These are phyloP conservation scores for Wickerhamomyces chambardii DNA, from an alignment of 805 yeast genomes.

Conservation along the genomic window DNA sequence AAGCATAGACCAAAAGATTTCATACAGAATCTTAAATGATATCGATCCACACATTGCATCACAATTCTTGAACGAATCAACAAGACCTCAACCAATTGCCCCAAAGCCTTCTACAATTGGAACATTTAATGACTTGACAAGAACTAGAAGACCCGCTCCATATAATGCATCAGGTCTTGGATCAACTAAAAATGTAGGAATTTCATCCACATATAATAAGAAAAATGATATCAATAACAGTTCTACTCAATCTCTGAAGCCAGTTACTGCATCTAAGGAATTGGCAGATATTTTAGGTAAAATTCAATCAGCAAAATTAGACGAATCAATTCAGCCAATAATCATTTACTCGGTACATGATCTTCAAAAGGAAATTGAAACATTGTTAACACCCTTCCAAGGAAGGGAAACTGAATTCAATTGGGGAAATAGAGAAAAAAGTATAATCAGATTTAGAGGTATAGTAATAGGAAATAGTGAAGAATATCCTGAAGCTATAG, in stretches of 20 bases:
- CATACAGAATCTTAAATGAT: constrained; percentile 8
- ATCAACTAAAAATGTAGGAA: no score
- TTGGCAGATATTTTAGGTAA: constrained; percentile 6
- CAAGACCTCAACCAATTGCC: neutral
- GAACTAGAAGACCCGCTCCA: neutral
- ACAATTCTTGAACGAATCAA: constrained; percentile 8
- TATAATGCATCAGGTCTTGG: no score
- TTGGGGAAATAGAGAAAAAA: constrained; percentile 69
- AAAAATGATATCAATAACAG: neutral
- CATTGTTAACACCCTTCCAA: constrained; percentile 34
- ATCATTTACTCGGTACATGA: constrained; percentile 7
- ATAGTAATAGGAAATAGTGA: constrained; percentile 51
- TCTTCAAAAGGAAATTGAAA: constrained; percentile 17
- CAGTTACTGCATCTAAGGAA: constrained; percentile 5
- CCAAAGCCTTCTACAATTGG: constrained; percentile 14
- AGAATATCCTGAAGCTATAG: constrained; percentile 27
- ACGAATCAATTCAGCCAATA: constrained; percentile 7
- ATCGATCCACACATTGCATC: constrained; percentile 13
- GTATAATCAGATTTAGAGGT: constrained; percentile 46
- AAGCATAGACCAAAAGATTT: constrained; percentile 11
- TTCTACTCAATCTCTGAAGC: neutral
- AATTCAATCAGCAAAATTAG: constrained; percentile 13
- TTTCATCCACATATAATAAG: no score
- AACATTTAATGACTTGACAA: constrained; percentile 13
- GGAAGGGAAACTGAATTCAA: constrained; percentile 84